These are phyloP conservation scores for Mucor saturninus DNA, from an alignment of 371 early-diverging fungal genomes.

Conservation along the genomic window DNA sequence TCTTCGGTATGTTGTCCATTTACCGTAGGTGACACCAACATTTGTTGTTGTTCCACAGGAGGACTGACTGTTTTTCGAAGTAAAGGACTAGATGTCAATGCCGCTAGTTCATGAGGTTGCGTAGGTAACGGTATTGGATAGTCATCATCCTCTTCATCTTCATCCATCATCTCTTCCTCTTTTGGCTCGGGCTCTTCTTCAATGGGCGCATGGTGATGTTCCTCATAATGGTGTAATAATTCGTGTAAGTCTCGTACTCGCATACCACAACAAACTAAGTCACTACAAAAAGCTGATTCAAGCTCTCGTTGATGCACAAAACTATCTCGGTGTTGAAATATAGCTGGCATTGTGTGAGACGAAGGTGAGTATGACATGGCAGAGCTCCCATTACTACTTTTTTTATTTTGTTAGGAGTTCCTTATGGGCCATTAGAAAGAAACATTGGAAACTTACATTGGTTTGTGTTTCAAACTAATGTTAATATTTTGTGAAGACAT, in stretches of 20 bases:
- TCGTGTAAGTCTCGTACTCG: constrained; percentile 85
- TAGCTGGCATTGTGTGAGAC: constrained; percentile 32
- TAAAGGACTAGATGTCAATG: constrained; percentile 23
- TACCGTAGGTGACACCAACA: neutral
- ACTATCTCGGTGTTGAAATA: constrained; percentile 68
- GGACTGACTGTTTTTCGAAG: constrained; percentile 13
- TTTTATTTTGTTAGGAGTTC: neutral
- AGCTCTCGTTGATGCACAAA: constrained; percentile 73
- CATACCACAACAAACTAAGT: constrained; percentile 91
- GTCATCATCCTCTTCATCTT: constrained; percentile 14
- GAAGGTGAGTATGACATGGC: constrained; percentile 34
- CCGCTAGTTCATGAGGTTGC: constrained; percentile 30
- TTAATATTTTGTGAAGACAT: constrained; percentile 35
- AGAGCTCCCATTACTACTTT: constrained; percentile 11
- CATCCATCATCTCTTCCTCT: constrained; percentile 29
- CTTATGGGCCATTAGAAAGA: neutral
- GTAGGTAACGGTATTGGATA: constrained; percentile 23
- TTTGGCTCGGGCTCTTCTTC: constrained; percentile 60
- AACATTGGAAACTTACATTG: constrained; percentile 23
- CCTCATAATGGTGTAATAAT: constrained; percentile 92
- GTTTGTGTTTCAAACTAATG: constrained; percentile 28
- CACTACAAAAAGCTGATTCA: constrained; percentile 87
- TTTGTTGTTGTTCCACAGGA: neutral
- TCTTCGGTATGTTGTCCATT: constrained; percentile 28
- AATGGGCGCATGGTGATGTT: constrained; percentile 84